Base-by-base conservation (phyloP, 495 filamentous ascomycete species). In the Aspergillus diversus region DNA sequence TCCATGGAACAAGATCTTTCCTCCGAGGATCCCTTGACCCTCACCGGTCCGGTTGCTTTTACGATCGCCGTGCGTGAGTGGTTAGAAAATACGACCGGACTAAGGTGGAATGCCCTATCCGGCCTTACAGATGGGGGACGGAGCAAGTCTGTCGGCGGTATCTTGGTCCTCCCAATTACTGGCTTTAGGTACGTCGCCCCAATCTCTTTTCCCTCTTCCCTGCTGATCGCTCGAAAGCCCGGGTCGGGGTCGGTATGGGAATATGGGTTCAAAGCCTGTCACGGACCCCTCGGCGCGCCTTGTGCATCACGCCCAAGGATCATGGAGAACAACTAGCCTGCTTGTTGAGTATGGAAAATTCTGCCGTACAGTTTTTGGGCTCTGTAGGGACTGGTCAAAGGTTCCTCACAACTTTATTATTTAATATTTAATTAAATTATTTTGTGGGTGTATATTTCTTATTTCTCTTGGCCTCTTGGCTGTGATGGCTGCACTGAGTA, bases 201-300 rank as follows among this genome's bases (percentile, higher is more conserved):
- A 0, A 16, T 34, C 39, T 32, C 7, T 9, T 49, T 9, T 33
- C 12, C 9, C 16, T 1, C 33, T 33, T 32, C 4, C 13, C 21
- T 39, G 31, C 54, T 59, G 17, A 57, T 48, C 1, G 5, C 37
- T 3, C 33, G 53, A 12, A 13, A 68, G 63, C 49, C 67, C 67
- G 1, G 63, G 63, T 9, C 43, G 62, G 16, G 51, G 58, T 1
- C 9, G 16, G 5, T 64, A 60, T 6, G 50, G 49, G 3, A 66
- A 64, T 33, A 69, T 66, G 64, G 67, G 64, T 12, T 64, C 61
- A 3, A 69, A 69, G 47, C 59, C 67, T 0, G 42, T 65, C 7
- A 65, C 64, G 3, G 64, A 69, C 43, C 61, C 67, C 3, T 46
- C 63, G 0, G 67, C 67, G 3, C 57, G 64, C 1, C 32, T 69